Conservation (phyloP, 805 yeast species). For the Metschnikowia amazonensis region DNA sequence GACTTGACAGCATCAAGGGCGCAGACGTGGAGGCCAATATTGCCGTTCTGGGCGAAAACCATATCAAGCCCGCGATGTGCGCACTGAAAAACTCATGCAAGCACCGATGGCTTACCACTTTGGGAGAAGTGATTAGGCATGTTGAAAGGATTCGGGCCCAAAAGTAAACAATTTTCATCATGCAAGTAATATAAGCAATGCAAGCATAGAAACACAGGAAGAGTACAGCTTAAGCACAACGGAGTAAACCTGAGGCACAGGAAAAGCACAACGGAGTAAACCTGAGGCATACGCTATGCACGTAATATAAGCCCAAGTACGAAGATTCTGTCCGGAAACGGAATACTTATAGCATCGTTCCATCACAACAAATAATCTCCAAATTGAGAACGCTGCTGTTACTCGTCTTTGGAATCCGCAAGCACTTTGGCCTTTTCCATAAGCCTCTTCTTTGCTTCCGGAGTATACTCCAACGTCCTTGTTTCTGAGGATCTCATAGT, state of each 20-base stretch:
- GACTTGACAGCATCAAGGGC: not conserved
- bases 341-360: not conserved
- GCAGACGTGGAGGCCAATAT: not conserved
- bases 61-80: conserved; percentile 1
- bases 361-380: not conserved
- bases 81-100: conserved; percentile 1
- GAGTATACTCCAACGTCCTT: conserved; percentile 39
- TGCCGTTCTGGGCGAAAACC: conserved; percentile 4
- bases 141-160: not conserved
- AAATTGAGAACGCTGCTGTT: not conserved
- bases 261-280: not conserved
- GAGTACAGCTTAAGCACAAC: not conserved
- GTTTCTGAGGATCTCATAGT: conserved; percentile 30
- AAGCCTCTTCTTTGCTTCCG: conserved; percentile 39
- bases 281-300: not conserved
- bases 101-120: conserved; percentile 1
- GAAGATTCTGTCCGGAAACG: not conserved
- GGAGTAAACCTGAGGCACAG: not conserved
- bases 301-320: not conserved
- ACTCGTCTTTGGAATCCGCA: not conserved
- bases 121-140: not conserved
- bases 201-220: not conserved
- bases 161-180: not conserved
- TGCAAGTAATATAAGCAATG: not conserved
- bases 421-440: conserved; percentile 10